A percentile compares a stretch with the other conserved stretches of the same genome.
Evolutionary conservation across 306 rosid genomes (phyloP).

Genomic region (Quercus robur): DNA sequence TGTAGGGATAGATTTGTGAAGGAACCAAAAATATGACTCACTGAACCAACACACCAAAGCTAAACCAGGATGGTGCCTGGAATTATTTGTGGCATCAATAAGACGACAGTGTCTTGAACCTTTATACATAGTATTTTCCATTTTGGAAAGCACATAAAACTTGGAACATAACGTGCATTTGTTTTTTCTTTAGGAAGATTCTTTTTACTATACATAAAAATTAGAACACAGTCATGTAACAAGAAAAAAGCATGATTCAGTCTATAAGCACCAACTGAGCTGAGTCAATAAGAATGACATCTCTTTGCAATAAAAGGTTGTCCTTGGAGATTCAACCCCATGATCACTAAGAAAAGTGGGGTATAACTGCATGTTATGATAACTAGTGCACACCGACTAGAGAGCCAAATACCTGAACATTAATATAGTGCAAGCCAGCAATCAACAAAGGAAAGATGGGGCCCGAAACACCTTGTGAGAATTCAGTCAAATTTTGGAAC

Average conservation of each 20-base stretch:
- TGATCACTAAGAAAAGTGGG: neutral
- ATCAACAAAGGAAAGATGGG: slow-evolving; percentile 69
- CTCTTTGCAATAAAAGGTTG: neutral
- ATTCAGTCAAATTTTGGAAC: slow-evolving; percentile 82
- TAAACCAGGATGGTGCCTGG: neutral
- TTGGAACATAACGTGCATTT: neutral
- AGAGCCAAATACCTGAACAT: slow-evolving; percentile 59
- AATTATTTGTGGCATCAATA: neutral
- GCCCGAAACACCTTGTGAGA: slow-evolving; percentile 69
- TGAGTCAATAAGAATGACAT: neutral
- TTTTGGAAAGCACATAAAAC: neutral
- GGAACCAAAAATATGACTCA: neutral
- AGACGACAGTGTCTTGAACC: neutral
- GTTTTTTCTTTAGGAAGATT: neutral
- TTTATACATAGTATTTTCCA: neutral
- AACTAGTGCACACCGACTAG: neutral
- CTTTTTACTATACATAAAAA: neutral
- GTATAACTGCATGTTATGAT: neutral
- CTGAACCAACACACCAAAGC: neutral
- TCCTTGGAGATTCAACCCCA: neutral
- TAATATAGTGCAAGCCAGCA: slow-evolving; percentile 69
- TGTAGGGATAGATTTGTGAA: neutral
- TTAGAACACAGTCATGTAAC: neutral
- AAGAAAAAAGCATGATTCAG: neutral
- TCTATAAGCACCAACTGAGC: neutral